Evolutionary conservation across 495 filamentous ascomycete genomes (phyloP).

Genomic region (Penicillium mononematosum): DNA sequence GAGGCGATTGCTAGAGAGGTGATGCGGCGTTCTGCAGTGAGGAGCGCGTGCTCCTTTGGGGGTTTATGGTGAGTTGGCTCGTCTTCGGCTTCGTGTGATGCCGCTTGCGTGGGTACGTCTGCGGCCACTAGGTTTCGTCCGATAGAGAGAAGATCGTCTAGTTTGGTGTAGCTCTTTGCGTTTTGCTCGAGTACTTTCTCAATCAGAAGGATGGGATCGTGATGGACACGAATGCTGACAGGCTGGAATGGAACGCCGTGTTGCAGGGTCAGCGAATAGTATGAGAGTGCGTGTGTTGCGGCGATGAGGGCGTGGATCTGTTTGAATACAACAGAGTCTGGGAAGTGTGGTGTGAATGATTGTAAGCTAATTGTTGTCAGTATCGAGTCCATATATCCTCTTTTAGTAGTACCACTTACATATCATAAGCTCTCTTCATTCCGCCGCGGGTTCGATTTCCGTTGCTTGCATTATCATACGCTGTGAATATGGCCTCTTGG

Average conservation of each 20-base stretch:
- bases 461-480: constrained; percentile 89
- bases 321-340: constrained; percentile 52
- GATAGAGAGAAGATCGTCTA: constrained; percentile 80
- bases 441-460: constrained; percentile 80
- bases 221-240: constrained; percentile 80
- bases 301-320: constrained; percentile 68
- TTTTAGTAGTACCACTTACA: constrained; percentile 51
- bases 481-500: constrained; percentile 63
- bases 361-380: constrained; percentile 54
- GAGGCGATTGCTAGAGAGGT: constrained; percentile 87
- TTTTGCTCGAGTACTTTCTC: constrained; percentile 89
- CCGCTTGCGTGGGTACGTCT: constrained; percentile 46
- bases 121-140: constrained; percentile 73
- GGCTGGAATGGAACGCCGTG: constrained; percentile 92
- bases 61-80: constrained; percentile 6
- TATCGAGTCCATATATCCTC: neutral
- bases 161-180: constrained; percentile 74
- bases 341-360: constrained; percentile 65
- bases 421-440: constrained; percentile 79
- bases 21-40: constrained; percentile 63
- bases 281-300: constrained; percentile 83
- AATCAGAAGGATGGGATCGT: constrained; percentile 80
- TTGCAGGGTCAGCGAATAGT: constrained; percentile 84
- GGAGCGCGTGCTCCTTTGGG: constrained; percentile 28
- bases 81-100: constrained; percentile 24